Percentiles rank a stretch among this genome's conserved stretches.
These are phyloP conservation scores for baker's yeast (Saccharomyces cerevisiae) DNA, from an alignment of 805 yeast genomes.

Conservation along the genomic window DNA sequence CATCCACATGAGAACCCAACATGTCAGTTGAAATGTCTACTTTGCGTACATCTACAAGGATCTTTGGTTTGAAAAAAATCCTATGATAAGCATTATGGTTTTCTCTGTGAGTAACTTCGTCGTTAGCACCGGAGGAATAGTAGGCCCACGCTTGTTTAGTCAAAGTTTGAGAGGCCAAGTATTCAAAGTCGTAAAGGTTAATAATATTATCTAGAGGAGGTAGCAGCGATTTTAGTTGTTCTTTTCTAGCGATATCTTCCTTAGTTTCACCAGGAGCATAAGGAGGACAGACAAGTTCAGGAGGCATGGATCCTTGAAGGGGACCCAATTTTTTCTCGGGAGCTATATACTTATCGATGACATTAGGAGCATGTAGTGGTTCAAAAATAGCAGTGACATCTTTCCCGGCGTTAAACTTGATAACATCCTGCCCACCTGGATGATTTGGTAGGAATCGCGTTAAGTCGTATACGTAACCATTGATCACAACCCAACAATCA, in stretches of 20 bases:
- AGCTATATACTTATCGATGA: conserved; percentile 55
- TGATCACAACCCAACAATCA: conserved; percentile 80
- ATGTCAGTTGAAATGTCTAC: conserved; percentile 65
- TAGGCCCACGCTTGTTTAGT: conserved; percentile 85
- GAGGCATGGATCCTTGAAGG: conserved; percentile 32
- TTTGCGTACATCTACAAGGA: conserved; percentile 70
- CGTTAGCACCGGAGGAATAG: conserved; percentile 87
- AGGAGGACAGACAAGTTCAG: conserved; percentile 21
- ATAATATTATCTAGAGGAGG: conserved; percentile 67
- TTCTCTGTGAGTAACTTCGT: conserved; percentile 82
- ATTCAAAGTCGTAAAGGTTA: conserved; percentile 81
- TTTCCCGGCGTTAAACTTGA: conserved; percentile 72
- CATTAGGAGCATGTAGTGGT: conserved; percentile 88
- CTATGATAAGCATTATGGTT: conserved; percentile 86
- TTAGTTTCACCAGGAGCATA: conserved; percentile 30
- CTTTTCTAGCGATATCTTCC: conserved; percentile 25
- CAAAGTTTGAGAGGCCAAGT: conserved; percentile 71
- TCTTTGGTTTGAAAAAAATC: conserved; percentile 76
- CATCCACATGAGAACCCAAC: conserved; percentile 60
- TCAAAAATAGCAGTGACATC: conserved; percentile 79
- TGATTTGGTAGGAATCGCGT: conserved; percentile 66
- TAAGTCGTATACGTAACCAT: conserved; percentile 71
- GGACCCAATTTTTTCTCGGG: conserved; percentile 56
- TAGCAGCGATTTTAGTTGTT: conserved; percentile 34
- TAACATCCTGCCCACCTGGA: conserved; percentile 73